Evolutionary conservation across 352 stramenopile genomes (phyloP), one percentile per base, ranked within the genome.

Genomic region (Pythium plurisporium): DNA sequence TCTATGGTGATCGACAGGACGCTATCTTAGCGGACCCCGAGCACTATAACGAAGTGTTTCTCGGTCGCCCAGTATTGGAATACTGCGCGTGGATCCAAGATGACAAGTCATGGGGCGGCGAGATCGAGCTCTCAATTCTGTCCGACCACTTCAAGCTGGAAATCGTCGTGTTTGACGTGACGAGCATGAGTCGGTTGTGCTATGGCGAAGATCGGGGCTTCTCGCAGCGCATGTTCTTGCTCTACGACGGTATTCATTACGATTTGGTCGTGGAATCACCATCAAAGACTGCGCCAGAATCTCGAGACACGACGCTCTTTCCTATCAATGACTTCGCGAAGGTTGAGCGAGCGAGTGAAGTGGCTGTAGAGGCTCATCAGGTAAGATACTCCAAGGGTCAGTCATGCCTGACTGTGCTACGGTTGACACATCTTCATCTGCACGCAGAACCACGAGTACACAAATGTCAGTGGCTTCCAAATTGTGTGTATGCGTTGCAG

Each of bases 161-260:
- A 52, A 91, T 91, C 55, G 80, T 93, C 19, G 82, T 93, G 12
- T 93, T 93, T 58, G 82, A 93, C 41, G 80, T 93, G 27, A 91
- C 79, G 42, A 90, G 83, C 54, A 93, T 93, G 83, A 88, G 74
- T 37, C 78, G 83, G 12, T 58, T 93, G 19, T 91, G 83, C 50
- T 93, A 93, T 46, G 81, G 83, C 0, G 81, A 91, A 56, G 83
- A 93, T 41, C 81, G 87, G 70, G 79, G 79, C 36, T 91, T 86
- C 50, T 82, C 81, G 30, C 80, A 92, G 66, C 77, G 82, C 38
- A 84, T 92, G 69, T 93, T 92, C 53, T 64, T 93, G 52, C 74
- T 95, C 7, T 95, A 93, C 58, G 85, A 95, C 52, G 85, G 85
- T 27, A 84, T 93, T 34, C 85, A 95, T 48, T 95, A 95, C 56